Base-by-base conservation (phyloP, 768 basidiomycete species). In the Hypholoma sublateritium region DNA sequence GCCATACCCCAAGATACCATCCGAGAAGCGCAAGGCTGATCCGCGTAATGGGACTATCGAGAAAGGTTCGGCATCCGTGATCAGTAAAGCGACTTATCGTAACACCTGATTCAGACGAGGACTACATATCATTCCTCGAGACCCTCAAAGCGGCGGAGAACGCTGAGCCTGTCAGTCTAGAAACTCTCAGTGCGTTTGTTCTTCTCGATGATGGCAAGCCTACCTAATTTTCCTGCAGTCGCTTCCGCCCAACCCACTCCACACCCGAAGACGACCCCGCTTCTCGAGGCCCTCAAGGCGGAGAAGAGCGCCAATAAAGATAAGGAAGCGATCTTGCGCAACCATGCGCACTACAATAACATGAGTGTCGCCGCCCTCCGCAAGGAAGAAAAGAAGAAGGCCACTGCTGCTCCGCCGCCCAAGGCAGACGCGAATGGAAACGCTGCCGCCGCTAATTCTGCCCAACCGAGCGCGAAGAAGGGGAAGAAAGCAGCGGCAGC, bases 281-380 rank as follows among this genome's bases (percentile, higher is more conserved):
- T 98, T 19, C 84, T 99, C 46, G 95, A 96, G 67, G 93, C 95
- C 1, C 85, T 98, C 60, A 92, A 93, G 62, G 90, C 91, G 0
- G 89, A 93, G 70, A 90, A 88, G 66, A 79, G 80, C 5, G 81
- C 83, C 0, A 82, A 84, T 64, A 87, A 82, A 64, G 91, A 89
- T 67, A 91, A 86, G 65, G 86, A 88, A 63, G 74, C 83, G 25
- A 90, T 87, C 56, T 74, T 86, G 32, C 83, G 87, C 37, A 88
- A 85, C 55, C 88, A 91, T 37, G 80, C 83, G 0, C 89, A 89
- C 66, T 87, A 88, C 72, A 85, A 84, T 36, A 69, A 70, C 48
- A 61, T 67, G 5, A 67, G 66, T 43, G 68, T 66, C 3, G 62
- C 67, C 1, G 66, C 11, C 42, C 67, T 22, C 7, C 72, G 75